Conservation (phyloP, 345 rosid species). For the Eucalyptus globulus region DNA sequence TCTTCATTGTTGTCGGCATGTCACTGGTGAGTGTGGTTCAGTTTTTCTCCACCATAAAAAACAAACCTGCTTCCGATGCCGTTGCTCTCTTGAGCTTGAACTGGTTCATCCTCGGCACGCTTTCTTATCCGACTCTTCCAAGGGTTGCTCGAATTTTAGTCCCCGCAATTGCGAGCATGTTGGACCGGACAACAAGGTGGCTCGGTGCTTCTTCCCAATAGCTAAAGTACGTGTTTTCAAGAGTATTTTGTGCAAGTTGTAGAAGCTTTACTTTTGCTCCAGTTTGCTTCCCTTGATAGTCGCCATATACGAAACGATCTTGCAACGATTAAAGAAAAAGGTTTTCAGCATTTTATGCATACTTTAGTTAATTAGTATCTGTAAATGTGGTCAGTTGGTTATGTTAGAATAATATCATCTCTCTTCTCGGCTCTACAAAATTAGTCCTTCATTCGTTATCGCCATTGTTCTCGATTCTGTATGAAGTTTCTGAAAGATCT, state of each 20-base stretch:
- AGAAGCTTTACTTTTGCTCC: background rate
- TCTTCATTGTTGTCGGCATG: slow-evolving; percentile 62
- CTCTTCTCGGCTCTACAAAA: background rate
- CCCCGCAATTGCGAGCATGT: background rate
- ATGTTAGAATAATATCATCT: background rate
- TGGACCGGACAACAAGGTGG: slow-evolving; percentile 4
- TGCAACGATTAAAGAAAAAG: background rate
- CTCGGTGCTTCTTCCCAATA: slow-evolving; percentile 4
- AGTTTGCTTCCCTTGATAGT: background rate
- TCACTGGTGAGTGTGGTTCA: slow-evolving; percentile 59
- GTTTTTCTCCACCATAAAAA: slow-evolving; percentile 48
- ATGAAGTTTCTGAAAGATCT: background rate
- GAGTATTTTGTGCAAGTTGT: background rate
- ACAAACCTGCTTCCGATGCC: slow-evolving; percentile 70
- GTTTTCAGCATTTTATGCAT: background rate
- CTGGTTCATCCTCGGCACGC: slow-evolving; percentile 74
- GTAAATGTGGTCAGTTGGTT: background rate
- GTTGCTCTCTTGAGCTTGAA: slow-evolving; percentile 73
- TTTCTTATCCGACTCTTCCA: slow-evolving; percentile 59
- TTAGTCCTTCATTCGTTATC: background rate
- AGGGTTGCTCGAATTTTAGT: slow-evolving; percentile 27
- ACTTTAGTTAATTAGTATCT: background rate
- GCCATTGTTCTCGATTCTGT: background rate
- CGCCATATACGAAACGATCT: background rate
- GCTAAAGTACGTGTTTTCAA: background rate